Evolutionary conservation across 352 stramenopile genomes (phyloP).

Genomic region (Peronosclerospora sorghi): DNA sequence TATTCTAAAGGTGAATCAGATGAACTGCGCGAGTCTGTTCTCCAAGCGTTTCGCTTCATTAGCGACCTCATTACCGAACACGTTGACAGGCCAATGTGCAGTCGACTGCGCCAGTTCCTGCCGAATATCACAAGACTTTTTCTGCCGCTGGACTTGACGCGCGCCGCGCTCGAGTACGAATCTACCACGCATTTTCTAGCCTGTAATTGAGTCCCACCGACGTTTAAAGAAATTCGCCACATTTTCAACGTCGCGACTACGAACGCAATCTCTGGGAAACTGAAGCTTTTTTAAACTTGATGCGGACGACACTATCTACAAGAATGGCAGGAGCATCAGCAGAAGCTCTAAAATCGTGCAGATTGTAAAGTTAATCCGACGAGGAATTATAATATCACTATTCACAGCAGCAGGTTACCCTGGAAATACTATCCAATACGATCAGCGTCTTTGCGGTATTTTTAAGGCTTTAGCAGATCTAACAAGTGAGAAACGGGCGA

Average conservation of each 20-base stretch:
- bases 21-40: slow-evolving; percentile 48
- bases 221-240: no score
- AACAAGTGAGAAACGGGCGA: slow-evolving; percentile 42
- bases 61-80: slow-evolving; percentile 66
- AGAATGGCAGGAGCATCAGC: slow-evolving; percentile 55
- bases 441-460: slow-evolving; percentile 64
- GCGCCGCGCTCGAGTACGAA: slow-evolving; percentile 61
- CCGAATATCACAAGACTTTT: slow-evolving; percentile 54
- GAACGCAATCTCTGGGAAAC: no score
- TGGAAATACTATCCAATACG: slow-evolving; percentile 47
- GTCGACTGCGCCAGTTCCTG: slow-evolving; percentile 52
- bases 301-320: slow-evolving; percentile 80
- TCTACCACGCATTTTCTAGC: slow-evolving; percentile 53
- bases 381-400: no score
- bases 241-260: no score
- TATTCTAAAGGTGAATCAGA: slow-evolving; percentile 41
- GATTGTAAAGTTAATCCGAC: slow-evolving; percentile 63
- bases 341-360: slow-evolving; percentile 54
- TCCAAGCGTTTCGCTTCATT: slow-evolving; percentile 62
- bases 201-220: no score
- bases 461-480: slow-evolving; percentile 46
- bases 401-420: slow-evolving; percentile 80
- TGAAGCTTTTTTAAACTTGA: slow-evolving; percentile 83
- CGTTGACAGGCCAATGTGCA: no score
- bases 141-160: no score